These are phyloP conservation scores for Grosmannia serpens DNA, from an alignment of 2,329 filamentous ascomycete genomes.

Conservation along the genomic window DNA sequence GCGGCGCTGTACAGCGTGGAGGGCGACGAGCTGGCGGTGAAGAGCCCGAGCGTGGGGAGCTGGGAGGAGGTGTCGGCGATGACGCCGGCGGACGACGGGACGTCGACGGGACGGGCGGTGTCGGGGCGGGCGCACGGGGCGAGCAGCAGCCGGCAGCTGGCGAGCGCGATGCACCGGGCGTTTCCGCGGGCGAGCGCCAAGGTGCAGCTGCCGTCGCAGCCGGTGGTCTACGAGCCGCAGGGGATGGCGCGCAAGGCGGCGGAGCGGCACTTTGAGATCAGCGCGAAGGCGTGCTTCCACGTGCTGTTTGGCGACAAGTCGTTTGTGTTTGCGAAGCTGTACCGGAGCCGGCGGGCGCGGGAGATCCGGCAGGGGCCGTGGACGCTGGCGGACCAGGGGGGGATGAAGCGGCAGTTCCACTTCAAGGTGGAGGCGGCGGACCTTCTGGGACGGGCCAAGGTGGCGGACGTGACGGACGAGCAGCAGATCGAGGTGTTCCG, in stretches of 20 bases:
- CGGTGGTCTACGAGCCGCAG: constrained; percentile 73
- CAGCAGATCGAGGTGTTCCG: constrained; percentile 78
- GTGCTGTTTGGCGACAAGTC: constrained; percentile 95
- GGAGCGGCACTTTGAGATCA: constrained; percentile 79
- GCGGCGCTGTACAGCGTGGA: constrained; percentile 66
- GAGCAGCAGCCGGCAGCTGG: neutral
- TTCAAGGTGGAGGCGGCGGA: constrained; percentile 63
- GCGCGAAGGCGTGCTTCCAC: constrained; percentile 89
- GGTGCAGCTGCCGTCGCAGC: constrained; percentile 69
- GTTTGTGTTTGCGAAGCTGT: constrained; percentile 83
- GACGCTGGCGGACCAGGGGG: constrained; percentile 57
- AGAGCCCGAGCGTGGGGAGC: constrained; percentile 69
- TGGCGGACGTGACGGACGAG: constrained; percentile 60
- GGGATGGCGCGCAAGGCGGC: constrained; percentile 66
- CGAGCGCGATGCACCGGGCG: neutral
- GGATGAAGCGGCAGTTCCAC: constrained; percentile 66
- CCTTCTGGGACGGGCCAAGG: constrained; percentile 50
- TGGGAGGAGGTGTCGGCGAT: constrained; percentile 71
- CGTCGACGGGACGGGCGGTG: constrained; percentile 27
- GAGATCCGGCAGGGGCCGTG: constrained; percentile 81
- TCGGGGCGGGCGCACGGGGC: neutral
- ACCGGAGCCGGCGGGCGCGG: constrained; percentile 69
- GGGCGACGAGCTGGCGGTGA: constrained; percentile 42
- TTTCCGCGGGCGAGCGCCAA: constrained; percentile 42
- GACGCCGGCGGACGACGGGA: constrained; percentile 45